phyloP scores from a whole-genome alignment of 208 protist genomes.

The Wallacemonas sp. region DNA sequence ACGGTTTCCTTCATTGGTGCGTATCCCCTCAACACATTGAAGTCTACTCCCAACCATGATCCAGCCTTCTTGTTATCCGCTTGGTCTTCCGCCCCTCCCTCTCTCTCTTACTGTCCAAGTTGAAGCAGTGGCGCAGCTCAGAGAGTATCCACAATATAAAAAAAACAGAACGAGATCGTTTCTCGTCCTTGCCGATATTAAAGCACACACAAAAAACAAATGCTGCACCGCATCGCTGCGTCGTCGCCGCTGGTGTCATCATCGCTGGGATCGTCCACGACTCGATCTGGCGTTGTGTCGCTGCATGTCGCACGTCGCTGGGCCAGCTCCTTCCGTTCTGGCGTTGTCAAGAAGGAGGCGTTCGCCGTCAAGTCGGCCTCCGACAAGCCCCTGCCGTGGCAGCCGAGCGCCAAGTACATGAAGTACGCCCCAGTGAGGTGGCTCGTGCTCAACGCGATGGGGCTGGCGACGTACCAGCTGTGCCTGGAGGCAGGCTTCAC shows the following conservation, averaged over 20 bases:
- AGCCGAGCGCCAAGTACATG: conserved; percentile 41
- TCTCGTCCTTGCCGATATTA: no score
- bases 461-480: conserved; percentile 71
- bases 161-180: no score
- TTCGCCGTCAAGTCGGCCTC: conserved; percentile 5
- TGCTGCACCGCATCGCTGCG: background rate
- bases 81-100: conserved; percentile 1
- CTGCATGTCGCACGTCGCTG: background rate
- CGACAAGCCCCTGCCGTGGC: conserved; percentile 24
- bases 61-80: no score
- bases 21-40: no score
- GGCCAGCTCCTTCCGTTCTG: conserved; percentile 11
- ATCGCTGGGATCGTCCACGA: background rate
- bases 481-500: conserved; percentile 54
- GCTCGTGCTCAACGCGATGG: conserved; percentile 57
- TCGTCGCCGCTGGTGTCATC: background rate
- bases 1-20: no score
- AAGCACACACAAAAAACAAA: no score
- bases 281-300: no score
- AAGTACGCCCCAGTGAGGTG: conserved; percentile 41
- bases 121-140: background rate
- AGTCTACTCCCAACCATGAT: no score
- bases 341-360: background rate
- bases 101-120: background rate
- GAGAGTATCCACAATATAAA: no score